Percentiles rank a stretch among this genome's conserved stretches.
Evolutionary conservation across 2,329 filamentous ascomycete genomes (phyloP).

Genomic region (Penicillium sp.): DNA sequence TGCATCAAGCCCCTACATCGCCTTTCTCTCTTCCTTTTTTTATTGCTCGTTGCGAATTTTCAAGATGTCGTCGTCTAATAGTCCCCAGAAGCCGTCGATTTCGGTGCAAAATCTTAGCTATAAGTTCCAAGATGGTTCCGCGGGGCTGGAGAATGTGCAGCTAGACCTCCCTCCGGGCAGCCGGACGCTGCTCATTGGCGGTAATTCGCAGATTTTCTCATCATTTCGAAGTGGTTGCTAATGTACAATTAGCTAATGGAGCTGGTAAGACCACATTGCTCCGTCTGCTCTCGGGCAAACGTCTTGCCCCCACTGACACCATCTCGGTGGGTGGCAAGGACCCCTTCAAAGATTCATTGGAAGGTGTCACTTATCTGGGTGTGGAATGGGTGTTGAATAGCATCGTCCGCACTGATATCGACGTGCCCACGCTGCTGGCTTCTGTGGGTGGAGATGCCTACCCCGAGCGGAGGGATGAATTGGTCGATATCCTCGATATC

Average conservation of each 20-base stretch:
- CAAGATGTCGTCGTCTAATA: conserved; percentile 21
- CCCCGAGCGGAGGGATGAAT: conserved; percentile 76
- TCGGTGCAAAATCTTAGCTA: conserved; percentile 76
- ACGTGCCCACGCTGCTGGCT: conserved; percentile 77
- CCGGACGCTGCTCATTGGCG: conserved; percentile 87
- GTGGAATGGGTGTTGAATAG: conserved; percentile 98
- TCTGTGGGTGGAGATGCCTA: conserved; percentile 85
- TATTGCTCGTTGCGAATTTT: not conserved
- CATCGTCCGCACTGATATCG: conserved; percentile 93
- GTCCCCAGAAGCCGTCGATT: conserved; percentile 57
- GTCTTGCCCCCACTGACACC: conserved; percentile 73
- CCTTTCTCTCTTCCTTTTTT: not conserved
- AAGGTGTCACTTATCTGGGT: conserved; percentile 95
- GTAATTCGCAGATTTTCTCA: conserved; percentile 37
- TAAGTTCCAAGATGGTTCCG: conserved; percentile 79
- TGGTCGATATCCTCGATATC: conserved; percentile 85
- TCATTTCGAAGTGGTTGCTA: not conserved
- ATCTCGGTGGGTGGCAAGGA: conserved; percentile 80
- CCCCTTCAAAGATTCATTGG: conserved; percentile 84
- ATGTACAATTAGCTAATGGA: conserved; percentile 66
- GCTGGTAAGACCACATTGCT: conserved; percentile 97
- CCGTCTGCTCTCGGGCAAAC: conserved; percentile 90
- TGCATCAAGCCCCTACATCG: not conserved
- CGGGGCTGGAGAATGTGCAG: conserved; percentile 71
- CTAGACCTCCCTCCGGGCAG: conserved; percentile 78